Conservation (phyloP, 306 rosid species). For the Trifolium fragiferum region DNA sequence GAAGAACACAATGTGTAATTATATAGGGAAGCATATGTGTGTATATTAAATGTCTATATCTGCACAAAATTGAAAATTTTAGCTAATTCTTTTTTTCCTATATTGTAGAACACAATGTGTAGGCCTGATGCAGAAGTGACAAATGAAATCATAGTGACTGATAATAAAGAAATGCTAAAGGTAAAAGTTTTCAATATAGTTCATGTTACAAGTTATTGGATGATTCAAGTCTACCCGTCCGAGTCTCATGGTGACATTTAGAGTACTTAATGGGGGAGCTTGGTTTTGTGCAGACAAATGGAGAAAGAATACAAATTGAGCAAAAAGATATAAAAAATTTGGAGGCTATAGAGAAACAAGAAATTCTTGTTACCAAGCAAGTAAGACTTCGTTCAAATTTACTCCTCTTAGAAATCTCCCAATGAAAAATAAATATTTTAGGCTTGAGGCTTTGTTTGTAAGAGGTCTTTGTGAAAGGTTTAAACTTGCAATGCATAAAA, state of each 20-base stretch:
- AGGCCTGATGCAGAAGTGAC: conserved; percentile 33
- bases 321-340: conserved; percentile 31
- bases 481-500: not conserved
- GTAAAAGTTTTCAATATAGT: conserved; percentile 37
- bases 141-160: conserved; percentile 22
- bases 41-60: not conserved
- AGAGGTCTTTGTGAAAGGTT: conserved; percentile 2
- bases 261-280: conserved; percentile 20
- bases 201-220: not conserved
- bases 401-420: not conserved
- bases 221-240: not conserved
- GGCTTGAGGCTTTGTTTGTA: not conserved
- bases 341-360: conserved; percentile 43
- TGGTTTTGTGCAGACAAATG: conserved; percentile 39
- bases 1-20: too few species aligned
- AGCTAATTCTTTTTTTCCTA: conserved; percentile 26
- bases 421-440: conserved; percentile 12
- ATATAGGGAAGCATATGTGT: conserved; percentile 3
- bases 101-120: conserved; percentile 22
- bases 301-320: conserved; percentile 10
- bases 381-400: conserved; percentile 43
- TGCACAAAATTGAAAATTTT: conserved; percentile 9
- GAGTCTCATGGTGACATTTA: not conserved
- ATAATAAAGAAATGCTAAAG: conserved; percentile 37
- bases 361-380: conserved; percentile 33